A percentile compares a stretch with the other conserved stretches of the same genome.
Conservation (phyloP, 805 yeast species). For the Suhomyces xylopsoci region DNA sequence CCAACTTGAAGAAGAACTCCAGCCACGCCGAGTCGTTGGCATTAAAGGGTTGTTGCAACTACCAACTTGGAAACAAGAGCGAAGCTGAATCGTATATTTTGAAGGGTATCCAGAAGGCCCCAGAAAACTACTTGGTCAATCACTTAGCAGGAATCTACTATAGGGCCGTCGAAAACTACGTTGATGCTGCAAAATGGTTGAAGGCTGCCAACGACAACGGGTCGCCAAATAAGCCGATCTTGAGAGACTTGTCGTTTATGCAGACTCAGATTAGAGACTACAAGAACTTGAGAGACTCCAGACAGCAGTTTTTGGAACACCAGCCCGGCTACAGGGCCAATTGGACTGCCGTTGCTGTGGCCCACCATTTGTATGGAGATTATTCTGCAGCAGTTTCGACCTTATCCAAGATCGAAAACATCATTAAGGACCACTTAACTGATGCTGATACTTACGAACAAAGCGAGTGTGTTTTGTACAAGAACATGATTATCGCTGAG, state of each 20-base stretch:
- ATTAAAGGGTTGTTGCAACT: constrained; percentile 72
- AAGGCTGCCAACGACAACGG: constrained; percentile 73
- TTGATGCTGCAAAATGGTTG: constrained; percentile 77
- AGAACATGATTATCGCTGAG: constrained; percentile 61
- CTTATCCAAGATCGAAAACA: constrained; percentile 69
- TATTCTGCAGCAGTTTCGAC: constrained; percentile 67
- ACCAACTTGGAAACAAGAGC: constrained; percentile 51
- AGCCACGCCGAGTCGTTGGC: constrained; percentile 79
- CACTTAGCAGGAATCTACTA: constrained; percentile 86
- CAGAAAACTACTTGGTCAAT: constrained; percentile 66
- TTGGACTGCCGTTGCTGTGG: constrained; percentile 86
- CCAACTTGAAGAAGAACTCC: constrained; percentile 70
- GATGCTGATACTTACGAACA: constrained; percentile 72
- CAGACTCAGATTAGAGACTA: constrained; percentile 80
- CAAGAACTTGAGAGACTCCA: constrained; percentile 55
- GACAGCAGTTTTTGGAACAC: constrained; percentile 66
- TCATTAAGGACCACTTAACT: constrained; percentile 64
- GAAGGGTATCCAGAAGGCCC: constrained; percentile 59
- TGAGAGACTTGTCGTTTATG: constrained; percentile 76
- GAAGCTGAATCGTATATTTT: constrained; percentile 64
- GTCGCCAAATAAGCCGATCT: constrained; percentile 70
- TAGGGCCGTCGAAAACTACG: constrained; percentile 64
- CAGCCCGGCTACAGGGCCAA: constrained; percentile 83
- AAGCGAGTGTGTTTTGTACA: constrained; percentile 75
- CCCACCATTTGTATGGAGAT: constrained; percentile 74